phyloP scores from a whole-genome alignment of 2,329 filamentous ascomycete genomes.

The Colletotrichum destructivum region DNA sequence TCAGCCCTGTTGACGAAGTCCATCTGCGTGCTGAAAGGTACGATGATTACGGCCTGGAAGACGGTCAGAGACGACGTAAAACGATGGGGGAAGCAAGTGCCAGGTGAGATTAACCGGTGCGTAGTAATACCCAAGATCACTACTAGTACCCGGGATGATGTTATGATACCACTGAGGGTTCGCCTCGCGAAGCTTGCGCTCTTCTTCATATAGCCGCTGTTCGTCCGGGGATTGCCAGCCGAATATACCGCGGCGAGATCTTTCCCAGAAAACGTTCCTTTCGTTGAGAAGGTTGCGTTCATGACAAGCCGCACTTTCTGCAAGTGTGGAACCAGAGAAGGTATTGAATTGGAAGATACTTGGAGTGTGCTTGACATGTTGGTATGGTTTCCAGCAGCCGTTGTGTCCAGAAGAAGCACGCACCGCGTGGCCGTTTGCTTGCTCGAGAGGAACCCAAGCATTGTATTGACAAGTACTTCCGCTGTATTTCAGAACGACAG shows the following conservation, averaged over 20 bases:
- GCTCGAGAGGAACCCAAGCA: conserved; percentile 5
- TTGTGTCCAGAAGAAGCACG: not conserved
- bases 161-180: conserved; percentile 35
- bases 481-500: conserved; percentile 35
- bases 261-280: conserved; percentile 31
- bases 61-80: conserved; percentile 2
- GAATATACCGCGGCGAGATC: conserved; percentile 33
- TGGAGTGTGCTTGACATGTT: conserved; percentile 31
- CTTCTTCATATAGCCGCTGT: conserved; percentile 19
- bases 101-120: conserved; percentile 26
- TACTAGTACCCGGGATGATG: conserved; percentile 30
- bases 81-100: not conserved
- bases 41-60: conserved; percentile 27
- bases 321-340: conserved; percentile 9
- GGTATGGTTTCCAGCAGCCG: conserved; percentile 30
- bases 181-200: conserved; percentile 19
- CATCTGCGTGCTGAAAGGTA: conserved; percentile 26
- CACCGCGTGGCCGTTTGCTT: not conserved
- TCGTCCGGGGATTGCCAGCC: conserved; percentile 19
- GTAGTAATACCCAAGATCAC: conserved; percentile 19
- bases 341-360: conserved; percentile 18
- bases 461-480: conserved; percentile 28
- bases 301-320: conserved; percentile 16
- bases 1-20: conserved; percentile 10
- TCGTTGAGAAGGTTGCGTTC: conserved; percentile 29